A percentile compares a stretch with the other conserved stretches of the same genome.
These are phyloP conservation scores for Flaveria brownii DNA, from an alignment of 129 eudicot species.

Conservation along the genomic window DNA sequence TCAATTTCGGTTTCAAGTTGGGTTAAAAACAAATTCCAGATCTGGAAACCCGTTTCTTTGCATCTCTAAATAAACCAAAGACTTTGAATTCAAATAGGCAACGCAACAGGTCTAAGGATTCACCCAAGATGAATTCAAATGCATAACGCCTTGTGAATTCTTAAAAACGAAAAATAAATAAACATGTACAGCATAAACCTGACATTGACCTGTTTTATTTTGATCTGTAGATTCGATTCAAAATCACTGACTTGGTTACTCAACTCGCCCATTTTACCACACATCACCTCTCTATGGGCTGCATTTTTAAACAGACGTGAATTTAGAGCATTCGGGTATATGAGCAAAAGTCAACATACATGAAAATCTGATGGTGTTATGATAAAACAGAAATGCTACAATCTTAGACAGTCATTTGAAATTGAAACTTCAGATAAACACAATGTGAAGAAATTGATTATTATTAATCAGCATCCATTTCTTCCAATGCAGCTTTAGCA, in stretches of 20 bases:
- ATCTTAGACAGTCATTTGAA: slow-evolving; percentile 23
- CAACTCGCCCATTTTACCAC: no score
- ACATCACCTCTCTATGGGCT: background rate
- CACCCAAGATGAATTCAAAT: no score
- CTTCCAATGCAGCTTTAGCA: slow-evolving; percentile 92
- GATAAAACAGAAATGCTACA: slow-evolving; percentile 26
- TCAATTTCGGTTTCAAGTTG: no score
- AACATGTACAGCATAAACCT: no score
- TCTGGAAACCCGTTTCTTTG: no score
- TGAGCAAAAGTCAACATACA: slow-evolving; percentile 7
- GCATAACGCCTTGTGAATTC: no score
- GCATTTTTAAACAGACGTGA: background rate
- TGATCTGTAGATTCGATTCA: background rate
- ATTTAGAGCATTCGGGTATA: background rate
- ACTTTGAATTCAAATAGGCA: no score
- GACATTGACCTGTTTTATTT: no score
- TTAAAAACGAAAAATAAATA: no score
- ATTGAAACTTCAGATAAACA: slow-evolving; percentile 20
- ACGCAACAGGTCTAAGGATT: no score
- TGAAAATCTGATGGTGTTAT: background rate
- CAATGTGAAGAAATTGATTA: slow-evolving; percentile 3
- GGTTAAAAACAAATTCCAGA: no score
- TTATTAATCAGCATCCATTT: slow-evolving; percentile 82
- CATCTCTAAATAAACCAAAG: no score
- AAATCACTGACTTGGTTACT: background rate